Evolutionary conservation across 768 basidiomycete genomes (phyloP).

Genomic region (Naganishia onofrii): DNA sequence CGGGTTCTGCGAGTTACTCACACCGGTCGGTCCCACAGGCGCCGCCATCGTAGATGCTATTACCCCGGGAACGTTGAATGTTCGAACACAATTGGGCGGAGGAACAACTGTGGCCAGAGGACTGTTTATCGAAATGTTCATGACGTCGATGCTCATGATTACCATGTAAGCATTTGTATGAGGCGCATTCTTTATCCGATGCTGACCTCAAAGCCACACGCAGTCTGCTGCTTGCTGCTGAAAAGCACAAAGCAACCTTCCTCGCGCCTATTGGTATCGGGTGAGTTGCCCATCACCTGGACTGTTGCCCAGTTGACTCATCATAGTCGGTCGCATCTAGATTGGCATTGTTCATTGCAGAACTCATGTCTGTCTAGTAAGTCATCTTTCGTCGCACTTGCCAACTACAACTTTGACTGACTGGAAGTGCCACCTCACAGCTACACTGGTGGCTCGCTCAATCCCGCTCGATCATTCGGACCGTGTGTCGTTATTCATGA

Average conservation of each 20-base stretch:
- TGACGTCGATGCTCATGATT: constrained; percentile 44
- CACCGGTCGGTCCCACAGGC: constrained; percentile 25
- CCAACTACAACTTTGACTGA: not conserved
- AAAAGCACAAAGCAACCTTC: constrained; percentile 54
- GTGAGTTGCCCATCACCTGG: constrained; percentile 43
- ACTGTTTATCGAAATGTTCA: constrained; percentile 54
- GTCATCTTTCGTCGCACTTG: not conserved
- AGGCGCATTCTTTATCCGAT: not conserved
- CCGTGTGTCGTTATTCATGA: constrained; percentile 43
- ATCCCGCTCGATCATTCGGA: constrained; percentile 48
- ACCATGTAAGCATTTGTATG: constrained; percentile 25
- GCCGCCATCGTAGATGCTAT: constrained; percentile 50
- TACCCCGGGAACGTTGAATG: constrained; percentile 47
- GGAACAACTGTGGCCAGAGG: constrained; percentile 50
- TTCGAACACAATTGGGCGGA: constrained; percentile 34
- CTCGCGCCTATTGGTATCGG: constrained; percentile 56
- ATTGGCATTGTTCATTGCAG: constrained; percentile 42
- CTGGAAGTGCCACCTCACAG: not conserved
- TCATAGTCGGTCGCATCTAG: not conserved
- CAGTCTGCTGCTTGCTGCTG: constrained; percentile 47
- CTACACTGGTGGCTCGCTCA: constrained; percentile 52
- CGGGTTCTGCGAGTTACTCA: not conserved
- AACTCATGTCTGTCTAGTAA: constrained; percentile 47
- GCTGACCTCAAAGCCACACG: not conserved
- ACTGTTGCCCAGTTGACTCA: not conserved